phyloP scores from a whole-genome alignment of 2,329 filamentous ascomycete genomes.

The Botrytis byssoidea region DNA sequence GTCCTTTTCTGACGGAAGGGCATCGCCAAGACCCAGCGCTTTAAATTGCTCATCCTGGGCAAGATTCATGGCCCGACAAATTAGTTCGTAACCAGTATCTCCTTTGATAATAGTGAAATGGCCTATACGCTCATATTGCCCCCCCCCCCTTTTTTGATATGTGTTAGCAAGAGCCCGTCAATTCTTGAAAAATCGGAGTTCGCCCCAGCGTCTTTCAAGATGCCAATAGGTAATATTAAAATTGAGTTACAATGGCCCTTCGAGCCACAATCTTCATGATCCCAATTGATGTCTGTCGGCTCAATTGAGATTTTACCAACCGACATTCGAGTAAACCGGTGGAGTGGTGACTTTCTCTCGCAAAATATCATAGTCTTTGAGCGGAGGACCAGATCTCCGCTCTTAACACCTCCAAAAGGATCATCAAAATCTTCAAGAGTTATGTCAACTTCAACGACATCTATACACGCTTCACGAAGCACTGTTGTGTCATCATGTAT shows the following conservation, averaged over 20 bases:
- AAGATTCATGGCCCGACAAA: neutral
- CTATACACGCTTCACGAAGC: fast-evolving
- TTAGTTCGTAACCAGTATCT: fast-evolving
- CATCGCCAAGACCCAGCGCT: neutral
- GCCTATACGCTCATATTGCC: neutral
- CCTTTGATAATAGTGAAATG: fast-evolving
- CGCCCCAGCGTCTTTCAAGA: neutral
- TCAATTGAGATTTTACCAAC: neutral
- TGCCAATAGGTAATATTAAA: neutral
- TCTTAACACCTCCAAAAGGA: neutral
- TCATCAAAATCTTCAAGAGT: neutral
- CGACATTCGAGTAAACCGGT: fast-evolving
- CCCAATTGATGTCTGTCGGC: too few species aligned
- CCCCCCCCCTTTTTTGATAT: fast-evolving
- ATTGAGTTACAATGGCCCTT: fast-evolving
- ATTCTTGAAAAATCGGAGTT: too few species aligned
- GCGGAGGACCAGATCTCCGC: neutral
- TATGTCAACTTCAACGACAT: fast-evolving
- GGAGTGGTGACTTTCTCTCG: too few species aligned
- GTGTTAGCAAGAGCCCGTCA: neutral
- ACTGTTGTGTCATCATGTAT: fast-evolving
- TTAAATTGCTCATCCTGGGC: neutral
- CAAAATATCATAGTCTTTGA: fast-evolving
- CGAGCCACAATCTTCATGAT: fast-evolving
- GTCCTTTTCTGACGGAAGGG: neutral